phyloP scores from a whole-genome alignment of 163 green algal genomes.

The Prototheca cutis region DNA sequence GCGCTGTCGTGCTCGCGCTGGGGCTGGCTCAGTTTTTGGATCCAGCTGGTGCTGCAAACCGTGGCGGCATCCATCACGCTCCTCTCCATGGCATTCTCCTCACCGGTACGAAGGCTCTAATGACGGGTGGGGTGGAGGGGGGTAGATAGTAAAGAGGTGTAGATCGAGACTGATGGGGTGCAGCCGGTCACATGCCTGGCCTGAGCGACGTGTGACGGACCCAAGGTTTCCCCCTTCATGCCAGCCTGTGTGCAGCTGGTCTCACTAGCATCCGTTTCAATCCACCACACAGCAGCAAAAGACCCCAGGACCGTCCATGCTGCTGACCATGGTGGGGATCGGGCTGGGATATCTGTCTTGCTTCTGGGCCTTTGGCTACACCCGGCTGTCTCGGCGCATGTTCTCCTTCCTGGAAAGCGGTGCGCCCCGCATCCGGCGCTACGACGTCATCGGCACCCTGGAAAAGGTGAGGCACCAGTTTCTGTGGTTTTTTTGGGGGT shows the following conservation, averaged over 20 bases:
- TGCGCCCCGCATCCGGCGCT: slow-evolving; percentile 20
- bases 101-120: slow-evolving; percentile 33
- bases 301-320: slow-evolving; percentile 65
- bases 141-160: too few relatives aligned
- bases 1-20: slow-evolving; percentile 35
- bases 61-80: slow-evolving; percentile 75
- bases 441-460: slow-evolving; percentile 30
- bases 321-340: slow-evolving; percentile 81
- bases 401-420: slow-evolving; percentile 46
- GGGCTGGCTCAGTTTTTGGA: slow-evolving; percentile 84
- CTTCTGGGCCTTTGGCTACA: slow-evolving; percentile 83
- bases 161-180: too few relatives aligned
- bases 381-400: slow-evolving; percentile 58
- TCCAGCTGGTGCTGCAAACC: slow-evolving; percentile 71
- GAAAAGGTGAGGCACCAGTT: slow-evolving; percentile 25
- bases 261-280: too few relatives aligned
- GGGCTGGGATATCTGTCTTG: slow-evolving; percentile 74
- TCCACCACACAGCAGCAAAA: too few relatives aligned
- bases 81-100: slow-evolving; percentile 88
- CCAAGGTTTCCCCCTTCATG: too few relatives aligned
- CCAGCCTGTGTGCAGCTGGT: too few relatives aligned
- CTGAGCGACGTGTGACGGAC: too few relatives aligned
- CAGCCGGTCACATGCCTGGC: too few relatives aligned
- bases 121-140: background rate
- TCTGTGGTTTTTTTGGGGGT: too few relatives aligned